A percentile compares a stretch with the other conserved stretches of the same genome.
These are phyloP conservation scores for Ustilaginoidea virens DNA, from an alignment of 2,329 filamentous ascomycete species.

Conservation along the genomic window DNA sequence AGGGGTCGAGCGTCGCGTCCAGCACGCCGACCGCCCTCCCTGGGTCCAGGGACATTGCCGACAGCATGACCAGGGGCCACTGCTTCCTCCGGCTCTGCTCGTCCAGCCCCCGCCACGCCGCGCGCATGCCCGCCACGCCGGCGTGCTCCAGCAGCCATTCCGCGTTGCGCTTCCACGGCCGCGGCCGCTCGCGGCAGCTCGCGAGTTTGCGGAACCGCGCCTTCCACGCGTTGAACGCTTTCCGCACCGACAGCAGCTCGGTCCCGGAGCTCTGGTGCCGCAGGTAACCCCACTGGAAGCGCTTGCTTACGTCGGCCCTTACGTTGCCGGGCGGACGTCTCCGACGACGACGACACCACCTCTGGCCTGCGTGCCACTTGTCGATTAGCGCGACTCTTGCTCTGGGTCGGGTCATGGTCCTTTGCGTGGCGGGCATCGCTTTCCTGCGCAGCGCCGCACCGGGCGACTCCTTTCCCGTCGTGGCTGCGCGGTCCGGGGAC, in stretches of 20 bases:
- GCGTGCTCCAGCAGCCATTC: slow-evolving; percentile 17
- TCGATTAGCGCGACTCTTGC: too few relatives aligned
- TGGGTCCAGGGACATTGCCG: slow-evolving; percentile 17
- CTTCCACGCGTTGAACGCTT: slow-evolving; percentile 16
- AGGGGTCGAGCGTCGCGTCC: slow-evolving; percentile 20
- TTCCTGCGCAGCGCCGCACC: too few relatives aligned
- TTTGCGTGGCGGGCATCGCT: too few relatives aligned
- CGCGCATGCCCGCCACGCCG: slow-evolving; percentile 15
- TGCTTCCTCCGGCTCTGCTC: slow-evolving; percentile 9
- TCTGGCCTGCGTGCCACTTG: too few relatives aligned
- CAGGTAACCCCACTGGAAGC: slow-evolving; percentile 18
- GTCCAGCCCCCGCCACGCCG: slow-evolving; percentile 17
- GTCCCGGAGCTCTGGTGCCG: slow-evolving; percentile 12
- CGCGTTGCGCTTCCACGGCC: slow-evolving; percentile 13
- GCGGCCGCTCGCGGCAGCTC: slow-evolving; percentile 4
- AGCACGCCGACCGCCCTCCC: slow-evolving; percentile 18
- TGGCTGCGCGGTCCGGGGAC: too few relatives aligned
- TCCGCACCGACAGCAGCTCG: slow-evolving; percentile 10
- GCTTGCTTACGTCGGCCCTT: slow-evolving; percentile 3
- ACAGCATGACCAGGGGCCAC: slow-evolving; percentile 21
- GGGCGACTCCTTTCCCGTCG: too few relatives aligned
- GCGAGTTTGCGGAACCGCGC: slow-evolving; percentile 10
- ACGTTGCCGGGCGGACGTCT: too few relatives aligned
- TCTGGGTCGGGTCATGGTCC: too few relatives aligned
- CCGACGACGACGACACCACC: too few relatives aligned